Evolutionary conservation across 2,329 filamentous ascomycete species (phyloP).

Genomic region (Fusarium oxysporum): DNA sequence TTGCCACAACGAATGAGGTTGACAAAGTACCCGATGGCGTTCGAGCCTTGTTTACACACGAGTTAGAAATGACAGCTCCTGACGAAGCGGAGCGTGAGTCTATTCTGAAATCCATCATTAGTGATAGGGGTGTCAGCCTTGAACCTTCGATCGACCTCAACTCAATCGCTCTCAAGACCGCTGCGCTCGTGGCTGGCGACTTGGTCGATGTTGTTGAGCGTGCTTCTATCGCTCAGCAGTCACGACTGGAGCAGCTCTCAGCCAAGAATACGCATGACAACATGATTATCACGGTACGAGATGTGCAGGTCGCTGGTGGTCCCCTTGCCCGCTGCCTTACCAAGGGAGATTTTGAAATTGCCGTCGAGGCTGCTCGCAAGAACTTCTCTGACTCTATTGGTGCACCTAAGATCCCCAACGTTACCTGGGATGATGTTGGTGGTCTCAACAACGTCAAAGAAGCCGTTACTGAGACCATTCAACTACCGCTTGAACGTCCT

Average conservation of each 20-base stretch:
- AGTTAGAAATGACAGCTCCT: conserved; percentile 91
- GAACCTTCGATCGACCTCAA: conserved; percentile 86
- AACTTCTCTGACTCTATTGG: conserved; percentile 98
- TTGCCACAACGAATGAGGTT: conserved; percentile 94
- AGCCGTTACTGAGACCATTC: conserved; percentile 96
- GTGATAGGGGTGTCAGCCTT: conserved; percentile 79
- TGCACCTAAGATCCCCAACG: conserved; percentile 97
- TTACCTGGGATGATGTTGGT: conserved; percentile 95
- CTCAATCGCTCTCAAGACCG: conserved; percentile 92
- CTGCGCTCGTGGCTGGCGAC: conserved; percentile 93
- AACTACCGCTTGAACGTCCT: conserved; percentile 88
- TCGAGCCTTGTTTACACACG: conserved; percentile 91
- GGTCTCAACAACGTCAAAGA: conserved; percentile 95
- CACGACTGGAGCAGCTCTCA: conserved; percentile 81
- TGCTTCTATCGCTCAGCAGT: conserved; percentile 80
- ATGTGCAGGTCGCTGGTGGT: conserved; percentile 90
- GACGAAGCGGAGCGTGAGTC: conserved; percentile 93
- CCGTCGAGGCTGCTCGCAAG: conserved; percentile 94
- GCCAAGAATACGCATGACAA: conserved; percentile 54
- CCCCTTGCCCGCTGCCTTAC: conserved; percentile 81
- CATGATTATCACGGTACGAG: conserved; percentile 72
- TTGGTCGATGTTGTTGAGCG: conserved; percentile 94
- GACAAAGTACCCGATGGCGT: conserved; percentile 94
- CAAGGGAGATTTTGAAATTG: conserved; percentile 87
- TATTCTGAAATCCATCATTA: conserved; percentile 82